Conservation (phyloP, 2,329 filamentous ascomycete genomes). For the Trichoderma atroviride region DNA sequence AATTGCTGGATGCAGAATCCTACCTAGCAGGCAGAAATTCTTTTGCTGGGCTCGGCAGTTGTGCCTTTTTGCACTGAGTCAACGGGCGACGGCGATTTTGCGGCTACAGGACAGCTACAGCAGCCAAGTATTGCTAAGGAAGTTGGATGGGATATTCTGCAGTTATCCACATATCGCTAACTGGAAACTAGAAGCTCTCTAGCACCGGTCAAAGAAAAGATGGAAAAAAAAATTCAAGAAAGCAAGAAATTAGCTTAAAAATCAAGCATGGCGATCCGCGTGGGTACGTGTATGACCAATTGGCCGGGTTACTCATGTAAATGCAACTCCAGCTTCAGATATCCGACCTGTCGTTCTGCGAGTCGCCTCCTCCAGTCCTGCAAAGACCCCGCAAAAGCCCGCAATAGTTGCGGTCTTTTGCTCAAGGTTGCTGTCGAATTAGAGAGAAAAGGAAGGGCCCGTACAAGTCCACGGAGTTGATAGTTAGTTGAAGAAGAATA, state of each 20-base stretch:
- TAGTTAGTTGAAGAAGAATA: background rate
- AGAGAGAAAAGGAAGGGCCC: too few relatives aligned
- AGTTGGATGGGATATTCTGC: background rate
- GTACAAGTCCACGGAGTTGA: background rate
- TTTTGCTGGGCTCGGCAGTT: background rate
- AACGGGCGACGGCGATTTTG: background rate
- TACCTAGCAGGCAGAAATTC: background rate
- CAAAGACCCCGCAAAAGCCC: background rate
- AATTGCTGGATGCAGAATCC: background rate
- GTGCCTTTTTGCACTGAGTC: background rate
- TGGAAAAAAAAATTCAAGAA: background rate
- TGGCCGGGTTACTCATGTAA: background rate
- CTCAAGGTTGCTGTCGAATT: too few relatives aligned
- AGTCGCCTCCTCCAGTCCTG: background rate
- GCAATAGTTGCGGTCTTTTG: constrained; percentile 14
- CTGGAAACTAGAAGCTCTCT: too few relatives aligned
- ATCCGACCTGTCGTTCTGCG: constrained; percentile 2
- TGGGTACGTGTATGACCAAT: background rate
- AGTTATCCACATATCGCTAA: too few relatives aligned
- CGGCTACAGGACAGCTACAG: too few relatives aligned
- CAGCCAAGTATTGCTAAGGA: background rate
- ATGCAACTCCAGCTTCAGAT: background rate
- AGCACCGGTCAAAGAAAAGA: background rate
- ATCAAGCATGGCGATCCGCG: background rate
- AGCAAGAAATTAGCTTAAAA: background rate